Percentiles rank a stretch among this genome's conserved stretches.
These are phyloP conservation scores for Parastagonospora nodorum DNA, from an alignment of 2,329 filamentous ascomycete genomes.

Conservation along the genomic window DNA sequence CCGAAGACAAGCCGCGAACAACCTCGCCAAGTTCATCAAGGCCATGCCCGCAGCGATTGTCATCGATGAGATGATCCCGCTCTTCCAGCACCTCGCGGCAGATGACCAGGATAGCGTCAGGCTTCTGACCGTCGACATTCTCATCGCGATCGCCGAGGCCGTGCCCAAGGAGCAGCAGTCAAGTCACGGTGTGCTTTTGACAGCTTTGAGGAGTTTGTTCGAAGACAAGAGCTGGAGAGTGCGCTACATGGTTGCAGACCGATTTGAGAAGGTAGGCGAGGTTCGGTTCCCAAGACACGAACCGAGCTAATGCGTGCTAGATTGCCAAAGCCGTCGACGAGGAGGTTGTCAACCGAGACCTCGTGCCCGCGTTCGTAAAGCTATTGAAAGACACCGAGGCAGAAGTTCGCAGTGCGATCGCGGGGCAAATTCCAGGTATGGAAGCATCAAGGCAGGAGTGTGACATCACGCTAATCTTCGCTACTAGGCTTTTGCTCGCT, in stretches of 20 bases:
- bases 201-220: conserved; percentile 88
- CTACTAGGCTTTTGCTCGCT: conserved; percentile 86
- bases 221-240: conserved; percentile 99
- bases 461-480: conserved; percentile 30
- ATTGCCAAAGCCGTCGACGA: conserved; percentile 98
- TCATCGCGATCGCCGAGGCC: conserved; percentile 95
- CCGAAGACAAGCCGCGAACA: conserved; percentile 92
- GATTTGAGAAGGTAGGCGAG: conserved; percentile 83
- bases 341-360: conserved; percentile 89
- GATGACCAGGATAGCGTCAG: conserved; percentile 98
- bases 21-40: conserved; percentile 96
- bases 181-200: conserved; percentile 90
- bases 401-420: conserved; percentile 94
- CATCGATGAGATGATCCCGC: conserved; percentile 97
- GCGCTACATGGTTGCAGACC: conserved; percentile 97
- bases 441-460: conserved; percentile 3
- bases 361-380: conserved; percentile 97
- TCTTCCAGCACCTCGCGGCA: conserved; percentile 94
- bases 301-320: conserved; percentile 54
- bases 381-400: conserved; percentile 97
- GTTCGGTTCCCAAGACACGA: conserved; percentile 7
- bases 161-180: conserved; percentile 98
- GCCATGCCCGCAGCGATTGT: conserved; percentile 91
- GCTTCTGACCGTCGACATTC: conserved; percentile 91
- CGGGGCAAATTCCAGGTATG: conserved; percentile 88